Conservation (phyloP, 176 grass and related monocot genomes). For the Carex kokanica region DNA sequence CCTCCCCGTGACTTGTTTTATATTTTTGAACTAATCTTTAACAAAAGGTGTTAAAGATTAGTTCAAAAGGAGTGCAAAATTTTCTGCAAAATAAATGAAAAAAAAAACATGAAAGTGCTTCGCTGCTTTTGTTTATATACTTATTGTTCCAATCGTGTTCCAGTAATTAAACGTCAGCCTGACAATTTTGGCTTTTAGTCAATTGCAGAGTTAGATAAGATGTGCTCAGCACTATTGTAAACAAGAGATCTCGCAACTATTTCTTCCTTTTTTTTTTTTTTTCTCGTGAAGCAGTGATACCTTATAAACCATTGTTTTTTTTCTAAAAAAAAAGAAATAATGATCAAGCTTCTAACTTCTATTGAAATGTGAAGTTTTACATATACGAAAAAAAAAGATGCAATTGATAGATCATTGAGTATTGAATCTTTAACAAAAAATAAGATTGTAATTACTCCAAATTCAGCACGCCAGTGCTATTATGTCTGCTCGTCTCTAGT, state of each 20-base stretch:
- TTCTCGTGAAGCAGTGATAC: too few species aligned
- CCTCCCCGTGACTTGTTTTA: not conserved
- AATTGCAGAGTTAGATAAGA: not conserved
- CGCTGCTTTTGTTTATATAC: not conserved
- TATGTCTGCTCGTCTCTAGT: not conserved
- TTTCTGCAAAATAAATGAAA: not conserved
- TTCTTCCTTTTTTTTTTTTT: too few species aligned
- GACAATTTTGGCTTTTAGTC: not conserved
- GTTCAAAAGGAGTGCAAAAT: not conserved
- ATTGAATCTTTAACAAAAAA: too few species aligned
- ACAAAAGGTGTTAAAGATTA: too few species aligned
- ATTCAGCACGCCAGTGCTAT: not conserved
- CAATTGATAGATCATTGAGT: too few species aligned
- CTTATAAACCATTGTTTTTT: not conserved
- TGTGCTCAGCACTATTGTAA: not conserved
- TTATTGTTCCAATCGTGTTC: not conserved
- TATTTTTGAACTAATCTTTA: not conserved
- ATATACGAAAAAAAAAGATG: too few species aligned
- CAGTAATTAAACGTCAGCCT: not conserved
- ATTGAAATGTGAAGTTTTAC: too few species aligned
- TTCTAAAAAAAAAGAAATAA: too few species aligned
- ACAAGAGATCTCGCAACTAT: not conserved
- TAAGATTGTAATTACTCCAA: too few species aligned
- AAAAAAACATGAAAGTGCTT: not conserved
- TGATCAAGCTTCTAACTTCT: too few species aligned